A percentile compares a stretch with the other conserved stretches of the same genome.
phyloP scores from a whole-genome alignment of 164 flowering plant species.

The Umbilicus rupestris region DNA sequence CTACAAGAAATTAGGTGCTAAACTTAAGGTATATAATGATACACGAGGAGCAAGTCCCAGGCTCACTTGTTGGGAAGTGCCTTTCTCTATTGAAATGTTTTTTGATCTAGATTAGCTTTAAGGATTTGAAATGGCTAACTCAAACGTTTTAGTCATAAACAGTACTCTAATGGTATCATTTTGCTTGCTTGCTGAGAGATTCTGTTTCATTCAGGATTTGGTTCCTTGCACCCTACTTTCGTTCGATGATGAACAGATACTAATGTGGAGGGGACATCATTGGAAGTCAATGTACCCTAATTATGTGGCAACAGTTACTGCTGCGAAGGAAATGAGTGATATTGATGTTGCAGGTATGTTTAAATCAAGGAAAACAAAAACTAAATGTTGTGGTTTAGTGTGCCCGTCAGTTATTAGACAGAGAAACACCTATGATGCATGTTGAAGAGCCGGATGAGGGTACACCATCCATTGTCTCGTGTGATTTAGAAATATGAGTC shows the following conservation, averaged over 20 bases:
- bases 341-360: slow-evolving; percentile 32
- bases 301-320: slow-evolving; percentile 13
- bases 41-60: neutral
- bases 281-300: slow-evolving; percentile 70
- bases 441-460: too few species aligned
- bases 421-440: too few species aligned
- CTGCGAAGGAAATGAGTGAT: slow-evolving; percentile 13
- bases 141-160: neutral
- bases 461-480: too few species aligned
- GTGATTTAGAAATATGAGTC: too few species aligned
- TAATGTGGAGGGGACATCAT: slow-evolving; percentile 79
- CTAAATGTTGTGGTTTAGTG: neutral
- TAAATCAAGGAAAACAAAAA: neutral
- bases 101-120: neutral
- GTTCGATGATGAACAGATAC: slow-evolving; percentile 82
- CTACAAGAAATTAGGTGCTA: slow-evolving; percentile 91
- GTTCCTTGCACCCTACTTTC: slow-evolving; percentile 94
- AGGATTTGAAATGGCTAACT: neutral
- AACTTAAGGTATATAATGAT: slow-evolving; percentile 60
- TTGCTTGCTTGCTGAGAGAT: slow-evolving; percentile 4
- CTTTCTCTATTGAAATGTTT: neutral
- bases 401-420: neutral
- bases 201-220: slow-evolving; percentile 48
- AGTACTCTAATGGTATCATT: neutral
- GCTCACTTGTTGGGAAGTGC: neutral